A percentile compares a stretch with the other conserved stretches of the same genome.
These are phyloP conservation scores for Cornus kousa DNA, from an alignment of 148 eudicot species.

Conservation along the genomic window DNA sequence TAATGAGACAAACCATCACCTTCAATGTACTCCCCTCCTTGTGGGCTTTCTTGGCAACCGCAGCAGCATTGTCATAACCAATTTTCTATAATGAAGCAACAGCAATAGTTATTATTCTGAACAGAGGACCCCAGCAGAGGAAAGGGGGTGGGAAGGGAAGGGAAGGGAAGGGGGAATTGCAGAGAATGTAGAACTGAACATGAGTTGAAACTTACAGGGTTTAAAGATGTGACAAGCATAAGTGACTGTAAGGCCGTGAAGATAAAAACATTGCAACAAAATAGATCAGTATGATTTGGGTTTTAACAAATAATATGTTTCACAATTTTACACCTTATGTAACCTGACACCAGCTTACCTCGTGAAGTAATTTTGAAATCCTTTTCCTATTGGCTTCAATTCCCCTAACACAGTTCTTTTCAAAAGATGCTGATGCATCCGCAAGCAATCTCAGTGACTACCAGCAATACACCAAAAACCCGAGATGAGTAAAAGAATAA, in stretches of 20 bases:
- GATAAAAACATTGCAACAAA: not conserved
- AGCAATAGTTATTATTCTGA: constrained; percentile 10
- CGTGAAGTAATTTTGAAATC: constrained; percentile 74
- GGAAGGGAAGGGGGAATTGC: not conserved
- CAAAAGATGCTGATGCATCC: constrained; percentile 94
- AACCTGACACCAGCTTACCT: constrained; percentile 44
- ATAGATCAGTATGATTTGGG: constrained; percentile 22
- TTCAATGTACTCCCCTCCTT: constrained; percentile 84
- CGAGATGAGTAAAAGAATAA: not conserved
- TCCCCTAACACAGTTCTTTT: constrained; percentile 93
- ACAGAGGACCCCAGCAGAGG: not conserved
- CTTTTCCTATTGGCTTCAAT: constrained; percentile 90
- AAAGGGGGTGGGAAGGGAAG: not conserved
- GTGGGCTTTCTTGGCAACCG: constrained; percentile 94
- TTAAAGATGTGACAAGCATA: constrained; percentile 96
- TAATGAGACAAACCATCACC: constrained; percentile 34
- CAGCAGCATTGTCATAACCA: constrained; percentile 97
- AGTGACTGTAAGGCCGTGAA: constrained; percentile 62
- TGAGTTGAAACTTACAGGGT: constrained; percentile 66
- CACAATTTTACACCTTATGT: not conserved
- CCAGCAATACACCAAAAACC: constrained; percentile 4
- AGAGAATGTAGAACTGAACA: not conserved
- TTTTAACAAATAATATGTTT: not conserved
- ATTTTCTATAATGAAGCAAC: constrained; percentile 57
- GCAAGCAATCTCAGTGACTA: constrained; percentile 87